phyloP scores from a whole-genome alignment of 495 filamentous ascomycete species.

The Talaromyces adpressus region DNA sequence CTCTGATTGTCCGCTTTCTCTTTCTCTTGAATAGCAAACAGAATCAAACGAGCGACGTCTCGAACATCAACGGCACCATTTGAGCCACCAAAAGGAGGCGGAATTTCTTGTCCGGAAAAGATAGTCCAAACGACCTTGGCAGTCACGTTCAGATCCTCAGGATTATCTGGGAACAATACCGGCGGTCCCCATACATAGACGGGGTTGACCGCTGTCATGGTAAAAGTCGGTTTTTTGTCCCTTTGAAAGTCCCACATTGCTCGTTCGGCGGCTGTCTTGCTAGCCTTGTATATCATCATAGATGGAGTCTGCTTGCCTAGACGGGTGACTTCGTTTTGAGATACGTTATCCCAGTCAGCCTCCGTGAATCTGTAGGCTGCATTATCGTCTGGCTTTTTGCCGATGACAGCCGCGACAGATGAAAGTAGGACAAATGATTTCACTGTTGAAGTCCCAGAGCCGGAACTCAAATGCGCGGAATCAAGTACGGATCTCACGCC shows the following conservation, averaged over 20 bases:
- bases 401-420: slow-evolving; percentile 37
- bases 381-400: slow-evolving; percentile 11
- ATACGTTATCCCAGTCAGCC: slow-evolving; percentile 42
- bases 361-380: slow-evolving; percentile 36
- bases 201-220: slow-evolving; percentile 48
- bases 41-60: slow-evolving; percentile 25
- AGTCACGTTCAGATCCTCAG: slow-evolving; percentile 33
- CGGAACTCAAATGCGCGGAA: neutral
- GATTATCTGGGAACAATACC: slow-evolving; percentile 24
- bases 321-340: slow-evolving; percentile 23
- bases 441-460: neutral
- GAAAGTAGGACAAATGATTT: slow-evolving; percentile 40
- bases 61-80: slow-evolving; percentile 49
- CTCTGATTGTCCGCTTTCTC: neutral
- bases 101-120: slow-evolving; percentile 37
- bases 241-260: slow-evolving; percentile 52
- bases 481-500: neutral
- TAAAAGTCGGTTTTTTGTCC: slow-evolving; percentile 49
- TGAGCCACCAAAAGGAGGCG: slow-evolving; percentile 23
- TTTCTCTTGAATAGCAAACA: neutral
- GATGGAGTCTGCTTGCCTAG: neutral
- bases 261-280: slow-evolving; percentile 38
- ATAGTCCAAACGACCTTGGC: slow-evolving; percentile 37
- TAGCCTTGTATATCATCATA: slow-evolving; percentile 26
- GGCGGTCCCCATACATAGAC: slow-evolving; percentile 56